These are phyloP conservation scores for Climacium dendroides DNA, from an alignment of 225 moss, liverwort and hornwort genomes.

Conservation along the genomic window DNA sequence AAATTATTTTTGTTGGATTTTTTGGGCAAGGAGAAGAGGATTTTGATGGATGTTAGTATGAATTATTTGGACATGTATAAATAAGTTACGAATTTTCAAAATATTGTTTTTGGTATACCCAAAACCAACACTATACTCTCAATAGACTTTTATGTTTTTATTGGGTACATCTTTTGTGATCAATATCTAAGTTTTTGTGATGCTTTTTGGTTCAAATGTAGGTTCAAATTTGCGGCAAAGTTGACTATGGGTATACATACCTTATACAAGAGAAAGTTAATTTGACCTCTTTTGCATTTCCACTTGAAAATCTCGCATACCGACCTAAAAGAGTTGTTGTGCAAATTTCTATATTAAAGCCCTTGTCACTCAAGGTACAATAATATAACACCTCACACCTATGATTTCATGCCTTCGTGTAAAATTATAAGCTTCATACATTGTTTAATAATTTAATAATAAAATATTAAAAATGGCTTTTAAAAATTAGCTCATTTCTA, in stretches of 20 bases:
- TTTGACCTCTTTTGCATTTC: not conserved
- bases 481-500: not conserved
- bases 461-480: too few relatives aligned
- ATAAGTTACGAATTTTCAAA: not conserved
- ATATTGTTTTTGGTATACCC: not conserved
- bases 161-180: not conserved
- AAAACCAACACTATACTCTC: rapidly evolving
- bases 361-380: not conserved
- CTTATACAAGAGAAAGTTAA: rapidly evolving
- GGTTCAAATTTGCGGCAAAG: rapidly evolving
- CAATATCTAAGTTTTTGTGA: not conserved
- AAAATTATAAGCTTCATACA: not conserved
- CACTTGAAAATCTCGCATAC: not conserved
- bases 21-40: rapidly evolving
- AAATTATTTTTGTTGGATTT: too few relatives aligned
- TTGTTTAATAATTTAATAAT: not conserved
- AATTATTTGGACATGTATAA: not conserved
- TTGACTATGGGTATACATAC: not conserved
- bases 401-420: rapidly evolving
- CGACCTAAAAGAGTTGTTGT: rapidly evolving
- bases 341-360: not conserved
- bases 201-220: not conserved
- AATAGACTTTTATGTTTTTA: not conserved
- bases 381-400: not conserved
- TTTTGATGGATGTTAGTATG: rapidly evolving